phyloP scores from a whole-genome alignment of 306 rosid species.

The Sindora glabra region DNA sequence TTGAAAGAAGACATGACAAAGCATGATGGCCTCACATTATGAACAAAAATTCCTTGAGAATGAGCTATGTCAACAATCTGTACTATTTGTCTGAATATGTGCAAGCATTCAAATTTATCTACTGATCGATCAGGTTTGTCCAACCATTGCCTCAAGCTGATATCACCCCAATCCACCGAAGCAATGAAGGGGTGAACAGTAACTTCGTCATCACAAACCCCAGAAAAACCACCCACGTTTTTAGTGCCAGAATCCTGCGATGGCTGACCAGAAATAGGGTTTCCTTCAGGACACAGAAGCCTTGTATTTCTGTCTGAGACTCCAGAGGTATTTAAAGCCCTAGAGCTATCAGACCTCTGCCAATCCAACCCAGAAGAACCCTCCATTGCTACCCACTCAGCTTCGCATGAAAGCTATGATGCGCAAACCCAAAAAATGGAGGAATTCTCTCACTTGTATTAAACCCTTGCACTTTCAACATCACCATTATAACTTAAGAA shows the following conservation, averaged over 20 bases:
- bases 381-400: slow-evolving; percentile 65
- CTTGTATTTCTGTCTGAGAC: slow-evolving; percentile 47
- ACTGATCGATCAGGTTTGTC: slow-evolving; percentile 69
- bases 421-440: slow-evolving; percentile 36
- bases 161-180: slow-evolving; percentile 64
- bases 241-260: slow-evolving; percentile 34
- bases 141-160: slow-evolving; percentile 94
- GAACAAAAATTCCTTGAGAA: slow-evolving; percentile 87
- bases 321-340: slow-evolving; percentile 57
- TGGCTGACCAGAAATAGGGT: slow-evolving; percentile 37
- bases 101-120: slow-evolving; percentile 70
- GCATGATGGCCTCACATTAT: slow-evolving; percentile 94
- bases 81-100: slow-evolving; percentile 79
- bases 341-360: slow-evolving; percentile 50
- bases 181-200: slow-evolving; percentile 44
- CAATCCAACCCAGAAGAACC: slow-evolving; percentile 65
- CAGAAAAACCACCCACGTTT: slow-evolving; percentile 50
- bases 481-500: slow-evolving; percentile 33
- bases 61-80: slow-evolving; percentile 74
- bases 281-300: slow-evolving; percentile 23
- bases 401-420: slow-evolving; percentile 47
- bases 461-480: slow-evolving; percentile 33
- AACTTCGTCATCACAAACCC: slow-evolving; percentile 51
- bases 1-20: slow-evolving; percentile 92
- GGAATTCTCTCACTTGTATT: slow-evolving; percentile 24